Conservation (phyloP, 352 stramenopile species). For the Pythium rhizo-oryzae region DNA sequence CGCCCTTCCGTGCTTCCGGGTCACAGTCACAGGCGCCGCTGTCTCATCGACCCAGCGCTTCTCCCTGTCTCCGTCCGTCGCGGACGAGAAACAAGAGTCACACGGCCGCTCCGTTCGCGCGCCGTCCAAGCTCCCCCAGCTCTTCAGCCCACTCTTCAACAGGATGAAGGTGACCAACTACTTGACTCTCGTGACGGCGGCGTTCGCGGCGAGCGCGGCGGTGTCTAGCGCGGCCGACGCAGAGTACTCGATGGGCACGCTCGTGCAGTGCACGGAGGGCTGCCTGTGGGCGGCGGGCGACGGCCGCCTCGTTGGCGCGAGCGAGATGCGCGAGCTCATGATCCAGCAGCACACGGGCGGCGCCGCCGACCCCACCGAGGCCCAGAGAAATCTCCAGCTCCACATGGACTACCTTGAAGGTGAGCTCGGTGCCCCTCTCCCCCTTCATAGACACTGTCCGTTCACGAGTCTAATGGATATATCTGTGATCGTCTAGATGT, state of each 20-base stretch:
- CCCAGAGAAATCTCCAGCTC: conserved; percentile 56
- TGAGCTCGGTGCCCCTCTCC: conserved; percentile 17
- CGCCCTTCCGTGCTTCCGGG: background rate
- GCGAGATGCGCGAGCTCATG: conserved; percentile 53
- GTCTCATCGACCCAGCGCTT: background rate
- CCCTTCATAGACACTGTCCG: background rate
- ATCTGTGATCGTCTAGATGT: conserved; percentile 44
- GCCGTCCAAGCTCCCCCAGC: background rate
- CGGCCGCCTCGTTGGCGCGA: conserved; percentile 38
- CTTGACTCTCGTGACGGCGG: background rate
- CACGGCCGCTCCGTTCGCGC: background rate
- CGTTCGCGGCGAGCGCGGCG: background rate
- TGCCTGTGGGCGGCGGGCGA: conserved; percentile 67
- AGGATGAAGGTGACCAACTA: background rate
- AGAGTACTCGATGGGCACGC: conserved; percentile 45
- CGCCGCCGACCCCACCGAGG: conserved; percentile 18
- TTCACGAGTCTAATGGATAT: background rate
- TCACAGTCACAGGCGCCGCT: background rate
- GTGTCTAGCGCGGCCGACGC: conserved; percentile 6
- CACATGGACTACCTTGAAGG: conserved; percentile 85
- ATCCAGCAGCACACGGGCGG: conserved; percentile 38
- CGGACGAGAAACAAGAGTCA: conserved; percentile 1
- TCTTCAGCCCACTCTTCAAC: background rate
- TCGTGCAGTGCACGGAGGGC: conserved; percentile 44
- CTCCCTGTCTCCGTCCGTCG: background rate